Percentiles rank a stretch among this genome's conserved stretches.
These are phyloP conservation scores for Auriscalpium microsporum DNA, from an alignment of 768 basidiomycete species.

Conservation along the genomic window DNA sequence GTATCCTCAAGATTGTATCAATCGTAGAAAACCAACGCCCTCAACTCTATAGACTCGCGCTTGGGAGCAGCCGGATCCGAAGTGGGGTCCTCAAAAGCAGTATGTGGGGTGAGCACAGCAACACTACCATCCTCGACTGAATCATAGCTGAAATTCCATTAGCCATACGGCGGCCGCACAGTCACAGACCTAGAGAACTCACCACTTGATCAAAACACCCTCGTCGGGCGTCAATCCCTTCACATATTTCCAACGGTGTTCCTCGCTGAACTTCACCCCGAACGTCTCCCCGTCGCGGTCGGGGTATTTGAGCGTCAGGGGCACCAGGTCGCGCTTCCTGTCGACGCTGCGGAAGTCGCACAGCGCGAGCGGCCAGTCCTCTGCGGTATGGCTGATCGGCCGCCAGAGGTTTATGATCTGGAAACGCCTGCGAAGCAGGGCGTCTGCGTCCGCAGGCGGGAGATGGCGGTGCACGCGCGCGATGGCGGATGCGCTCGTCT, in stretches of 20 bases:
- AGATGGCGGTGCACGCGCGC: constrained; percentile 38
- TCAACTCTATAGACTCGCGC: constrained; percentile 53
- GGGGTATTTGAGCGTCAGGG: constrained; percentile 31
- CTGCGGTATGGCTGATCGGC: constrained; percentile 35
- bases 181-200: not conserved
- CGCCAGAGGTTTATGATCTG: constrained; percentile 51
- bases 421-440: constrained; percentile 35
- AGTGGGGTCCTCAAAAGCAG: constrained; percentile 47
- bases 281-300: constrained; percentile 38
- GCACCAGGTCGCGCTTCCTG: constrained; percentile 27
- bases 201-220: constrained; percentile 42
- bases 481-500: constrained; percentile 31
- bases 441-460: constrained; percentile 29
- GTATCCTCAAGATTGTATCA: constrained; percentile 6
- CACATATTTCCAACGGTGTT: constrained; percentile 39
- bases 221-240: constrained; percentile 38
- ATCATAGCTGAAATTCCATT: constrained; percentile 22
- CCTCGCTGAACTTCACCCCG: constrained; percentile 29
- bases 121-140: constrained; percentile 33
- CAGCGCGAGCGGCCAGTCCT: constrained; percentile 41
- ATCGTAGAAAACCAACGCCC: constrained; percentile 59
- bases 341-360: constrained; percentile 41
- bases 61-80: constrained; percentile 41
- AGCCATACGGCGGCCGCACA: not conserved
- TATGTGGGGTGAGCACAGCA: constrained; percentile 52